Evolutionary conservation across 2,329 filamentous ascomycete genomes (phyloP), one percentile per base, ranked within the genome.

Genomic region (Pseudohalonectria lignicola): DNA sequence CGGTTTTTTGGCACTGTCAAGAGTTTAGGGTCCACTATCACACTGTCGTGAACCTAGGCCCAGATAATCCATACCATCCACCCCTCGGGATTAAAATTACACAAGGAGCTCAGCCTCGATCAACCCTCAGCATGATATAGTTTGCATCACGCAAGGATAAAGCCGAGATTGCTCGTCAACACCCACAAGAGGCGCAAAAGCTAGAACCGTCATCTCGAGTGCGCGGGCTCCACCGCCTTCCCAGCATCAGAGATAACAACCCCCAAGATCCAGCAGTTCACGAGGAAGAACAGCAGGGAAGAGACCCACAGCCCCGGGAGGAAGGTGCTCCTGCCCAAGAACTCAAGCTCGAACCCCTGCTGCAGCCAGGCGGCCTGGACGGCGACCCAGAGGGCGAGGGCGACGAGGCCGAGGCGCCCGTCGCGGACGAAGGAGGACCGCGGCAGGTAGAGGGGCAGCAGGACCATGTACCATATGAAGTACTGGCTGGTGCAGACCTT

Each of bases 401-500:
- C 84, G 0, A 64, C 49, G 2, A 83, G 42, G 2, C 92, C 92
- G 4, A 82, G 60, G 5, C 53, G 51, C 1, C 75, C 75, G 3
- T 62, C 67, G 4, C 56, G 67, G 4, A 56, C 60, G 12, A 95
- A 69, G 0, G 82, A 81, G 0, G 88, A 95, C 28, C 63, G 63
- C 0, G 90, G 87, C 0, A 98, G 78, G 55, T 95, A 94, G 36
- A 95, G 79, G 0, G 92, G 92, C 3, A 96, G 67, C 49, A 98
- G 85, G 46, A 95, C 76, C 60, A 95, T 79, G 60, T 98, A 96
- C 92, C 92, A 98, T 36, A 98, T 74, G 59, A 98, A 98, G 58
- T 98, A 98, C 86, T 96, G 90, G 53, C 87, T 94, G 3, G 92
- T 98, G 70, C 90, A 96, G 44, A 98, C 92, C 65, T 98, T 98